These are phyloP conservation scores for Cystobasidiaceae sp. DNA, from an alignment of 1,284 basidiomycete species.

Conservation along the genomic window DNA sequence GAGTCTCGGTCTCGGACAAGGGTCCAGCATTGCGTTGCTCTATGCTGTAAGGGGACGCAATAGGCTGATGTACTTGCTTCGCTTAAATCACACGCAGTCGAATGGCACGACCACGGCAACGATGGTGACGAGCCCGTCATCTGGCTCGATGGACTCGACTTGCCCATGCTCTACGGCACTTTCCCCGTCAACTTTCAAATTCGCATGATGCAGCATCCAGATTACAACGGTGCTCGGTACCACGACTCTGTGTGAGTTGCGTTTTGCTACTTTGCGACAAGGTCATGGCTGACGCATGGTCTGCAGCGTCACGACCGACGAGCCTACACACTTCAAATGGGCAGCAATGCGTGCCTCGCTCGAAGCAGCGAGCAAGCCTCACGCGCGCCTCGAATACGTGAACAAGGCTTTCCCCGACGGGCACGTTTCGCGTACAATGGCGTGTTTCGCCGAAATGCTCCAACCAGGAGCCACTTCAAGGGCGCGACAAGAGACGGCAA, in stretches of 20 bases:
- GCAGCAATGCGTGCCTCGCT: slow-evolving; percentile 21
- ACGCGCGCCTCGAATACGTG: slow-evolving; percentile 23
- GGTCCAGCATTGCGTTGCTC: no score
- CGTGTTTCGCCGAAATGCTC: slow-evolving; percentile 18
- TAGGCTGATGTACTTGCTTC: not conserved
- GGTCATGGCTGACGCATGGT: no score
- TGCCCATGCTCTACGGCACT: slow-evolving; percentile 18
- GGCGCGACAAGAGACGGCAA: slow-evolving; percentile 18
- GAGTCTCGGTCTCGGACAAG: not conserved
- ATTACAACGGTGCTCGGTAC: slow-evolving; percentile 14
- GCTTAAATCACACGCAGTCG: not conserved
- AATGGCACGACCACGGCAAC: slow-evolving; percentile 27
- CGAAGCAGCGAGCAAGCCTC: not conserved
- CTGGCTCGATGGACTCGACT: slow-evolving; percentile 16
- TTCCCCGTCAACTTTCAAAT: slow-evolving; percentile 30
- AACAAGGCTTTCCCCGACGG: slow-evolving; percentile 26
- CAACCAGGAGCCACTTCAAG: not conserved
- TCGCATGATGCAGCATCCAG: slow-evolving; percentile 29
- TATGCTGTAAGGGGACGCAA: no score
- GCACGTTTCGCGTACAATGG: slow-evolving; percentile 22
- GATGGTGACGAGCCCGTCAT: not conserved
- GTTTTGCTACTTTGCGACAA: no score
- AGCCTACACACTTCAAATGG: slow-evolving; percentile 27
- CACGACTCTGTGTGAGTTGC: slow-evolving; percentile 12
- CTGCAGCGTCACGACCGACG: not conserved